These are phyloP conservation scores for Trametes polyzona DNA, from an alignment of 1,284 basidiomycete species.

Conservation along the genomic window DNA sequence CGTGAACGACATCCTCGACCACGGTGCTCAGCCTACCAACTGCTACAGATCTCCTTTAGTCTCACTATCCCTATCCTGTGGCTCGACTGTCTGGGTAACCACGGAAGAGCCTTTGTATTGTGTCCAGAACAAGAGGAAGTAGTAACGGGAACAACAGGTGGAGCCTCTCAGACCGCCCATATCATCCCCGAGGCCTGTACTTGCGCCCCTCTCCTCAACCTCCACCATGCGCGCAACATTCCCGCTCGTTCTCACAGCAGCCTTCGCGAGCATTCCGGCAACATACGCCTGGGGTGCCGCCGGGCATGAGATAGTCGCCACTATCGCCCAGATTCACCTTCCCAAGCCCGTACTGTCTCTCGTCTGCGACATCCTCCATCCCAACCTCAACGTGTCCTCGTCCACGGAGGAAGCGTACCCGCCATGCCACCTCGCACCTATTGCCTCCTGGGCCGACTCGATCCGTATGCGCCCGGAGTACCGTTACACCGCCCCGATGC, in stretches of 20 bases:
- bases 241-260: conserved; percentile 1
- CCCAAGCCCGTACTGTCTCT: conserved; percentile 72
- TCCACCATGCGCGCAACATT: background rate
- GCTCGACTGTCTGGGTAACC: too few relatives aligned
- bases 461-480: conserved; percentile 47
- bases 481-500: conserved; percentile 71
- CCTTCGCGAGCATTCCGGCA: conserved; percentile 22
- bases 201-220: background rate
- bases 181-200: background rate
- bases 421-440: conserved; percentile 76
- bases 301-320: conserved; percentile 92
- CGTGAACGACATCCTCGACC: too few relatives aligned
- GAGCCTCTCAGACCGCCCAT: too few relatives aligned
- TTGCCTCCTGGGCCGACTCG: conserved; percentile 89
- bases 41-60: too few relatives aligned
- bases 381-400: conserved; percentile 41
- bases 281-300: conserved; percentile 35
- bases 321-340: conserved; percentile 90
- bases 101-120: too few relatives aligned
- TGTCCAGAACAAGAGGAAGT: too few relatives aligned
- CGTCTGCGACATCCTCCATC: conserved; percentile 73
- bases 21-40: too few relatives aligned
- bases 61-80: too few relatives aligned
- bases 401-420: conserved; percentile 36
- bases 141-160: too few relatives aligned